Conservation (phyloP, 305 asterid species). For the Vinca major region DNA sequence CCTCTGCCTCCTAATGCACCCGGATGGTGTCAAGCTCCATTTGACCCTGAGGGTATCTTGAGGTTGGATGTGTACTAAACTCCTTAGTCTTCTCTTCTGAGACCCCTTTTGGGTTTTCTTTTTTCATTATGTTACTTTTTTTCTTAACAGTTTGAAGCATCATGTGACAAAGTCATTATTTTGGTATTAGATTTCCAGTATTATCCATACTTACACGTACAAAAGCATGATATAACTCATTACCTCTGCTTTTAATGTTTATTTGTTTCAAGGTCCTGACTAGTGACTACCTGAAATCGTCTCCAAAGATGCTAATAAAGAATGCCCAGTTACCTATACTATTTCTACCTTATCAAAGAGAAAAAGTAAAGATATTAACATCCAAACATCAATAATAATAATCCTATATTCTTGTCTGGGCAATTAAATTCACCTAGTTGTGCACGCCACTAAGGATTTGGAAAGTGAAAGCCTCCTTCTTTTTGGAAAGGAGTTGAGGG, state of each 20-base stretch:
- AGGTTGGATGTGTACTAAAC: conserved; percentile 34
- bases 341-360: too few relatives aligned
- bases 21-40: conserved; percentile 86
- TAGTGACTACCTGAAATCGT: neutral
- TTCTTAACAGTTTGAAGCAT: conserved; percentile 1
- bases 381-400: too few relatives aligned
- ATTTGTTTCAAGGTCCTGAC: neutral
- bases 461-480: neutral
- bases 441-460: neutral
- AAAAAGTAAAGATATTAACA: too few relatives aligned
- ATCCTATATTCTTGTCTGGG: neutral
- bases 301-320: neutral
- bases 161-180: neutral
- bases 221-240: neutral
- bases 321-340: neutral
- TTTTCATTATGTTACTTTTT: neutral
- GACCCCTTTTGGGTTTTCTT: neutral
- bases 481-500: neutral
- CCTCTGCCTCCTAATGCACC: conserved; percentile 71
- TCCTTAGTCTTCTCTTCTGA: conserved; percentile 5
- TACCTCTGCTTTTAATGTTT: neutral
- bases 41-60: conserved; percentile 87
- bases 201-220: neutral
- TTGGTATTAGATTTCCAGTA: neutral
- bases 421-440: too few relatives aligned